Percentiles rank a stretch among this genome's conserved stretches.
Evolutionary conservation across 1,284 basidiomycete species (phyloP).

Genomic region (Cerioporus squamosus): DNA sequence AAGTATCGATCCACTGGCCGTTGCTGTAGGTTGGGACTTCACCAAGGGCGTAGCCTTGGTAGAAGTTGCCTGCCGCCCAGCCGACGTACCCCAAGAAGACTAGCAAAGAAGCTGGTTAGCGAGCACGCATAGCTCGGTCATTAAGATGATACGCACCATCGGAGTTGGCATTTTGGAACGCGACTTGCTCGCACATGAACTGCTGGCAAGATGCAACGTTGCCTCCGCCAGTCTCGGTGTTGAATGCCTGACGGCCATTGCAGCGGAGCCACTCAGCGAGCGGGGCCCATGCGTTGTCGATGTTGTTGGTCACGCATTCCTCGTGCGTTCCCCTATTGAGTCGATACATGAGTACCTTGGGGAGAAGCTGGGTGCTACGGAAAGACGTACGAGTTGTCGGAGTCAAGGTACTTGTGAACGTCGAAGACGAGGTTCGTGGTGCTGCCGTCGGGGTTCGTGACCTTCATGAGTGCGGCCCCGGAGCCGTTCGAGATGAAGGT

Average conservation of each 20-base stretch:
- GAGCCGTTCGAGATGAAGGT: slow-evolving; percentile 60
- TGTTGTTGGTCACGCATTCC: slow-evolving; percentile 57
- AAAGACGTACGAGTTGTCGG: slow-evolving; percentile 52
- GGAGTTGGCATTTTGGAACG: slow-evolving; percentile 54
- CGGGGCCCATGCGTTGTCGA: slow-evolving; percentile 49
- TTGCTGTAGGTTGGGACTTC: slow-evolving; percentile 43
- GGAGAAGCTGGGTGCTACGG: neutral
- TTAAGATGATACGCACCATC: slow-evolving; percentile 40
- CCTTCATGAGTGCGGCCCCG: slow-evolving; percentile 51
- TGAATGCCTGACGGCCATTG: slow-evolving; percentile 61
- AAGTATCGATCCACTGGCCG: slow-evolving; percentile 45
- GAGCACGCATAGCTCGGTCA: neutral
- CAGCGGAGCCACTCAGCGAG: slow-evolving; percentile 53
- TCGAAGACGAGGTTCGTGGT: slow-evolving; percentile 58
- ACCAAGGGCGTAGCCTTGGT: slow-evolving; percentile 37
- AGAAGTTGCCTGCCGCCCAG: slow-evolving; percentile 48
- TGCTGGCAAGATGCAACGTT: slow-evolving; percentile 51
- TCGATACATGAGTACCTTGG: no score
- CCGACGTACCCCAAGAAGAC: slow-evolving; percentile 49
- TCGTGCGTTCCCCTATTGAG: slow-evolving; percentile 37
- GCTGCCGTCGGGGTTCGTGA: slow-evolving; percentile 57
- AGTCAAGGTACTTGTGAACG: slow-evolving; percentile 69
- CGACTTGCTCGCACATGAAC: slow-evolving; percentile 52
- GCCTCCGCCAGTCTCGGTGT: slow-evolving; percentile 67
- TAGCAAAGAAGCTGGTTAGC: neutral